Conservation (phyloP, 805 yeast species). For the Candida ipomoeae region DNA sequence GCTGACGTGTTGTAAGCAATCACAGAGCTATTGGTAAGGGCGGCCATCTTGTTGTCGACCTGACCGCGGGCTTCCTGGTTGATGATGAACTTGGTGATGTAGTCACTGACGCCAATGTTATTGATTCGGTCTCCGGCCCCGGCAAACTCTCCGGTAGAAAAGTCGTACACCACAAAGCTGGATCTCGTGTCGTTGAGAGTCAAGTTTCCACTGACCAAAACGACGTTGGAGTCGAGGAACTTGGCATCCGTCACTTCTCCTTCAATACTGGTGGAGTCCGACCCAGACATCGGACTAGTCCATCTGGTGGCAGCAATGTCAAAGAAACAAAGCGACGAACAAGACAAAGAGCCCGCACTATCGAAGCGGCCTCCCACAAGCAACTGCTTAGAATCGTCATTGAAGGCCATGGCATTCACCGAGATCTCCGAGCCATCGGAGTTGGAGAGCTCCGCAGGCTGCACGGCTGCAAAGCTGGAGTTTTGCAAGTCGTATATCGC, state of each 20-base stretch:
- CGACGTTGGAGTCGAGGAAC: conserved; percentile 37
- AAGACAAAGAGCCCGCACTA: conserved; percentile 51
- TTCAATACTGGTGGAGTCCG: conserved; percentile 23
- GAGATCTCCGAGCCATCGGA: conserved; percentile 39
- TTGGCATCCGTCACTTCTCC: conserved; percentile 52
- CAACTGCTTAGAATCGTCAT: conserved; percentile 34
- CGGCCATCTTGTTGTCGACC: conserved; percentile 38
- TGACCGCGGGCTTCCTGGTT: conserved; percentile 36
- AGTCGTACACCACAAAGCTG: conserved; percentile 54
- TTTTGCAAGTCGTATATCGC: conserved; percentile 48
- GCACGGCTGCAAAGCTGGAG: conserved; percentile 38
- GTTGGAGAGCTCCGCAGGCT: conserved; percentile 47
- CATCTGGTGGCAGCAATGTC: conserved; percentile 53
- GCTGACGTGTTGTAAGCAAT: conserved; percentile 43
- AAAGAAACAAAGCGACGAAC: conserved; percentile 65
- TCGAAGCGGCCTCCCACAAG: conserved; percentile 74
- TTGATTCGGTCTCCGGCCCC: conserved; percentile 20
- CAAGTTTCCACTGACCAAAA: conserved; percentile 52
- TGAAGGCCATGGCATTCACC: conserved; percentile 34
- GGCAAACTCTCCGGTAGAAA: conserved; percentile 30
- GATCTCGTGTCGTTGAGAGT: conserved; percentile 31
- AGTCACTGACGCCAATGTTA: conserved; percentile 16
- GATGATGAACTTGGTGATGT: conserved; percentile 41
- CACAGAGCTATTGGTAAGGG: conserved; percentile 32
- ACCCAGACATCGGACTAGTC: conserved; percentile 37